Percentiles rank a stretch among this genome's conserved stretches.
Evolutionary conservation across 495 filamentous ascomycete genomes (phyloP).

Genomic region (Lasiosphaeriaceae sp.): DNA sequence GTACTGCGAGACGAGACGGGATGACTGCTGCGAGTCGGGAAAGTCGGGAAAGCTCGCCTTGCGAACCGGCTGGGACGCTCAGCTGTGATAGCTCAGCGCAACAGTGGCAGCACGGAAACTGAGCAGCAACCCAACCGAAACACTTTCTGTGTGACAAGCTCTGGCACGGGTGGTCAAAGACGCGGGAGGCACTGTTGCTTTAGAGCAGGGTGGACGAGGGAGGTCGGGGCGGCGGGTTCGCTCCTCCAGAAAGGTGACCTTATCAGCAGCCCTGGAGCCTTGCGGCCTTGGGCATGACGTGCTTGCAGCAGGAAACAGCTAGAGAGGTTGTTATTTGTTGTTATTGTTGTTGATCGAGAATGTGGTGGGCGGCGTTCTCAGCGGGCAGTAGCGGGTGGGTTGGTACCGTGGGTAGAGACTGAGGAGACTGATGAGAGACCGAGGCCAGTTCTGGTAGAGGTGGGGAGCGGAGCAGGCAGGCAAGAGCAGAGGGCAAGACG

Average conservation of each 20-base stretch:
- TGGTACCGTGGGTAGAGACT: not conserved
- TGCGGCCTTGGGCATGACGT: conserved; percentile 18
- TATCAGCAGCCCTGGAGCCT: conserved; percentile 12
- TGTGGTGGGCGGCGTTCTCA: not conserved
- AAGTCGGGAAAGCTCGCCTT: conserved; percentile 23
- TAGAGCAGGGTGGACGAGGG: not conserved
- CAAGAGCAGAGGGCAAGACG: not conserved
- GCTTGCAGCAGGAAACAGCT: conserved; percentile 4
- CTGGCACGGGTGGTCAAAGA: conserved; percentile 7
- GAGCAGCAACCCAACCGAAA: conserved; percentile 26
- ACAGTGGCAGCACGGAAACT: conserved; percentile 3
- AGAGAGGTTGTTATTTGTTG: too few species aligned
- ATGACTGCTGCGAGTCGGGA: conserved; percentile 4
- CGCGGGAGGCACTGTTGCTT: too few species aligned
- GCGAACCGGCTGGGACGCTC: conserved; percentile 17
- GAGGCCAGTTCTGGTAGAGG: not conserved
- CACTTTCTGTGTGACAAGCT: conserved; percentile 17
- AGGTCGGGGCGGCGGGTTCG: conserved; percentile 2
- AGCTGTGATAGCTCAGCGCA: not conserved
- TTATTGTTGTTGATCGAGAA: not conserved
- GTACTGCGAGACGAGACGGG: conserved; percentile 9
- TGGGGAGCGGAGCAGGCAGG: not conserved
- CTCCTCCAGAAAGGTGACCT: conserved; percentile 7
- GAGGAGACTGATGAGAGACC: not conserved
- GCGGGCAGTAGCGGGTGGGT: not conserved